Base-by-base conservation (phyloP, 2,329 filamentous ascomycete genomes). In the Scedosporium apiospermum region DNA sequence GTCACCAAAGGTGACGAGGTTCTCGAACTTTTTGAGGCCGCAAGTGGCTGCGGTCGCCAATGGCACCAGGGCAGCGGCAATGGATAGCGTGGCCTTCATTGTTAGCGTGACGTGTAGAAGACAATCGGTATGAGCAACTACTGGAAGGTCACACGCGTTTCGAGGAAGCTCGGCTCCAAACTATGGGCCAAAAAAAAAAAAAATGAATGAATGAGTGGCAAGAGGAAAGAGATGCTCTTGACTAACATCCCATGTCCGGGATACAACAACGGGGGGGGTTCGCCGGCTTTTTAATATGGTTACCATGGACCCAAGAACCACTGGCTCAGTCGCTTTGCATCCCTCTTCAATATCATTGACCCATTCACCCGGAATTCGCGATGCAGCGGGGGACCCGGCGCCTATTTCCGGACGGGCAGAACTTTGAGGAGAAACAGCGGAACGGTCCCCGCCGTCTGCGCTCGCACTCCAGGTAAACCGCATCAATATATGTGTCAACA, bases 1-100 rank as follows among this genome's bases (percentile, higher is more conserved):
- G 72, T 91, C 88, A 12, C 89, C 88, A 69, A 92, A 91, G 0
- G 85, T 80, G 46, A 91, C 81, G 44, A 91, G 71, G 59, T 84
- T 87, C 30, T 83, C 79, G 69, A 90, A 85, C 44, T 55, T 41
- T 23, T 49, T 41, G 49, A 61, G 60, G 18, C 27, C 26, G 18
- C 46, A 41, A 16, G 46, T 14, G 51, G 51, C 51, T 3, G 51
- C 23, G 18, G 51, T 21, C 14, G 51, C 51, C 51, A 55, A 23
- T 2, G 51, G 51, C 51, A 55, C 46, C 41, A 42, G 7, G 18
- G 60, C 46, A 23, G 46, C 46, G 30, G 46, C 49, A 30, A 61
- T 21, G 3, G 49, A 42, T 21, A 51, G 26, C n/a, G 53, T 18
- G 60, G 49, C 46, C 30, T 57, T 61, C 60, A 61, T 61, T 41